These are phyloP conservation scores for Penicillium italicum DNA, from an alignment of 2,329 filamentous ascomycete genomes.

Conservation along the genomic window DNA sequence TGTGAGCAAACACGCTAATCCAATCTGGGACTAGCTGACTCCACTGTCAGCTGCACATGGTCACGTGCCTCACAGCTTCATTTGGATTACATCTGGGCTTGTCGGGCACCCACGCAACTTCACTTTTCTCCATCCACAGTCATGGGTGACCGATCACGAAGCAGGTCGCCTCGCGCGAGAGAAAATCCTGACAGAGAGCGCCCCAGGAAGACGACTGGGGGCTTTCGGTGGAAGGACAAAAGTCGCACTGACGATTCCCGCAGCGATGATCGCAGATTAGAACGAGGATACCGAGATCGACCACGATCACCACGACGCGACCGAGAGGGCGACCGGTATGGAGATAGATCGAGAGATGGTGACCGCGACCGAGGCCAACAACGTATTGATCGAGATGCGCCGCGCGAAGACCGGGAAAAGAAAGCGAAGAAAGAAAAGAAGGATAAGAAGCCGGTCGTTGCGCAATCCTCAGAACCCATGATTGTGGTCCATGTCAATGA, in stretches of 20 bases:
- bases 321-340: conserved; percentile 38
- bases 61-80: conserved; percentile 25
- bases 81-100: conserved; percentile 17
- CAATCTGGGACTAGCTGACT: conserved; percentile 1
- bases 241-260: conserved; percentile 48
- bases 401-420: conserved; percentile 36
- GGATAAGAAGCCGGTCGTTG: conserved; percentile 31
- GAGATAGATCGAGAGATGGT: conserved; percentile 34
- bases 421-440: conserved; percentile 45
- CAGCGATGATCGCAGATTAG: conserved; percentile 48
- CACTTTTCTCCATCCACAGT: conserved; percentile 13
- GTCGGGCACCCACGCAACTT: conserved; percentile 20
- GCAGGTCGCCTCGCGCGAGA: conserved; percentile 42
- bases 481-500: conserved; percentile 94
- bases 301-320: conserved; percentile 34
- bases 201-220: conserved; percentile 39
- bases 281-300: conserved; percentile 51
- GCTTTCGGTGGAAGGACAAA: conserved; percentile 51
- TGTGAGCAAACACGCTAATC: conserved; percentile 12
- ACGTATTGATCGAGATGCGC: conserved; percentile 26
- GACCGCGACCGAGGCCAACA: conserved; percentile 40
- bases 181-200: conserved; percentile 35
- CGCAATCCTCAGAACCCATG: conserved; percentile 66
- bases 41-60: conserved; percentile 4
- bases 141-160: conserved; percentile 41